Conservation (phyloP, 768 basidiomycete genomes). For the Suillus hirtellus region DNA sequence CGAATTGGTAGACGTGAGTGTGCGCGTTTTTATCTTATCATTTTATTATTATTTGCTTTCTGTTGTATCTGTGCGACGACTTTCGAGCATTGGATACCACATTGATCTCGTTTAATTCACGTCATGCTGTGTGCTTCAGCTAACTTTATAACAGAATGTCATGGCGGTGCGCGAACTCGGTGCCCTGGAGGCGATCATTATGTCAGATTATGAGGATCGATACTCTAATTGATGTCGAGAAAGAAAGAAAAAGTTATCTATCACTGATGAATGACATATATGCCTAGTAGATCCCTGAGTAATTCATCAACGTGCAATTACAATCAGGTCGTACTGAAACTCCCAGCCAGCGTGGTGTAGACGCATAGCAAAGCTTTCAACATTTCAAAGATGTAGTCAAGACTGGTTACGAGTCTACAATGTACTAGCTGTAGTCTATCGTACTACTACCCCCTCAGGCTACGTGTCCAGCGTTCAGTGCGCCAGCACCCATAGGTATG, state of each 20-base stretch:
- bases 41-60: background rate
- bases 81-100: conserved; percentile 2
- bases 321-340: too few relatives aligned
- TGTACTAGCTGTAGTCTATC: background rate
- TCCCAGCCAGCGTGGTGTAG: too few relatives aligned
- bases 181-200: conserved; percentile 72
- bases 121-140: background rate
- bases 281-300: background rate
- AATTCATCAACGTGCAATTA: background rate
- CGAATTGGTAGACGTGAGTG: conserved; percentile 79
- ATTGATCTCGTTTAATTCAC: background rate
- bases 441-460: background rate
- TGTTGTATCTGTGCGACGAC: background rate
- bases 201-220: conserved; percentile 64
- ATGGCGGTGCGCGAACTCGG: conserved; percentile 62
- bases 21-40: background rate
- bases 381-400: background rate
- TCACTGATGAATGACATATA: background rate
- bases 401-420: background rate
- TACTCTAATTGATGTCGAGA: conserved; percentile 1
- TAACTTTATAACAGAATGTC: conserved; percentile 46
- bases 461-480: background rate
- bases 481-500: background rate
- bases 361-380: background rate
- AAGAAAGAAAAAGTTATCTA: background rate